Evolutionary conservation across 208 protist genomes (phyloP), one percentile per base, ranked within the genome.

Genomic region (Balamuthia mandrillaris): DNA sequence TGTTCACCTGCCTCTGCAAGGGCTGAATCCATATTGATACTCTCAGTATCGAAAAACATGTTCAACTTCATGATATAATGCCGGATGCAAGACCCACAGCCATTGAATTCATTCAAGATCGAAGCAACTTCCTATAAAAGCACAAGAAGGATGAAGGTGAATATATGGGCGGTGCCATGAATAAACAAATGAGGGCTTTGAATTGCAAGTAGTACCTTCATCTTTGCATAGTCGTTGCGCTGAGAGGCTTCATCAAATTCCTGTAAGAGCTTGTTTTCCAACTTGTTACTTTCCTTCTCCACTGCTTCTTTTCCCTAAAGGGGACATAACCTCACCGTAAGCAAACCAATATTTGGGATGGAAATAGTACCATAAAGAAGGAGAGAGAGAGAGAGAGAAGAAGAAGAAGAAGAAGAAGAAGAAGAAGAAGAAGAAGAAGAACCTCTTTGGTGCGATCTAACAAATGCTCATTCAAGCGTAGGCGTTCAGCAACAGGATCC

Each of bases 41-140:
- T 58, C 70, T 79, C 70, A 7, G 70, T 79, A 18, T 58, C 70
- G 29, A 79, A 58, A 35, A 79, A 79, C 70, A 79, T 52, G 27
- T 79, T 79, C 21, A 79, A 47, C 12, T 45, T 39, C 31, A 47
- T 39, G 27, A 79, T 79, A 35, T 79, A 79, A 1, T 47, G 70
- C 70, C 58, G 51, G 21, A 79, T 35, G 45, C 70, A 79, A 24
- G 70, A 79, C 1, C 70, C 42, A 4, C 70, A 39, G 45, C 70
- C 70, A 18, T 79, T 79, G 70, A 79, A 79, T 31, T 79, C 21
- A 31, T 60, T 58, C 31, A 79, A 35, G 27, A 79, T 79, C 44
- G 51, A 39, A 10, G 70, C 70, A n/a, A 39, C 51, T 56, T 79
- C 70, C 42, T 77, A 42, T 14, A n/a, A 12, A 35, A 27, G 27